phyloP scores from a whole-genome alignment of 805 yeast genomes.

The Yarrowia divulgata region DNA sequence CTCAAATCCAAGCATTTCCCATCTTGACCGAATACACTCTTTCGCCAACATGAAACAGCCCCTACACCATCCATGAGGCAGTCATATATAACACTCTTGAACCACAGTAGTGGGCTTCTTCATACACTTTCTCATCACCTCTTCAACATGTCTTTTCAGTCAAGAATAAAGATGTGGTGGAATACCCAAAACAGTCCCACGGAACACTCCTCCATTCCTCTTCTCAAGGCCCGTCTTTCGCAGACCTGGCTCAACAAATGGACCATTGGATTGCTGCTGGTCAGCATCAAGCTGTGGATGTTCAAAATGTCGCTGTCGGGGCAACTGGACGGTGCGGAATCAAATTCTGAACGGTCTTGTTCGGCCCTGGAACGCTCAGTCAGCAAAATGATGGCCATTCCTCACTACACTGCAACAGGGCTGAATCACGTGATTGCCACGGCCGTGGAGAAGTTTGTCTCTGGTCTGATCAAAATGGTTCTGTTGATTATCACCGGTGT shows the following conservation, averaged over 20 bases:
- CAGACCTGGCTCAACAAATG: constrained; percentile 62
- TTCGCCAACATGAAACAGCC: constrained; percentile 8
- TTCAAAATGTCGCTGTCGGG: constrained; percentile 59
- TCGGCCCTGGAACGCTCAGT: constrained; percentile 44
- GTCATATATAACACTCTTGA: background rate
- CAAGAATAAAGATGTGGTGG: constrained; percentile 4
- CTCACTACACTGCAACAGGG: constrained; percentile 54
- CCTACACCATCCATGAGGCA: background rate
- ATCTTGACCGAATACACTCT: background rate
- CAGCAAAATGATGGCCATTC: constrained; percentile 6
- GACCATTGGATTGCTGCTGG: constrained; percentile 62
- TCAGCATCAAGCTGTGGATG: constrained; percentile 65
- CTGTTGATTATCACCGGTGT: constrained; percentile 61
- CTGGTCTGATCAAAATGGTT: constrained; percentile 56
- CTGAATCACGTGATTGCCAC: constrained; percentile 61
- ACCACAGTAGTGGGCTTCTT: too few relatives aligned
- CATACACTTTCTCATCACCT: too few relatives aligned
- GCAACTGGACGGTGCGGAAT: constrained; percentile 54
- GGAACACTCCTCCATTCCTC: constrained; percentile 20
- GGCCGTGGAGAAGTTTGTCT: constrained; percentile 58
- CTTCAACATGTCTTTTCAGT: background rate
- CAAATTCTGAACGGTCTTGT: constrained; percentile 58
- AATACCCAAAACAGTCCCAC: constrained; percentile 16
- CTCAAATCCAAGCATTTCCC: background rate
- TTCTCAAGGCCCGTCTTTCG: constrained; percentile 47